These are phyloP conservation scores for Entomortierella parvispora DNA, from an alignment of 192 early-diverging fungal genomes.

Conservation along the genomic window DNA sequence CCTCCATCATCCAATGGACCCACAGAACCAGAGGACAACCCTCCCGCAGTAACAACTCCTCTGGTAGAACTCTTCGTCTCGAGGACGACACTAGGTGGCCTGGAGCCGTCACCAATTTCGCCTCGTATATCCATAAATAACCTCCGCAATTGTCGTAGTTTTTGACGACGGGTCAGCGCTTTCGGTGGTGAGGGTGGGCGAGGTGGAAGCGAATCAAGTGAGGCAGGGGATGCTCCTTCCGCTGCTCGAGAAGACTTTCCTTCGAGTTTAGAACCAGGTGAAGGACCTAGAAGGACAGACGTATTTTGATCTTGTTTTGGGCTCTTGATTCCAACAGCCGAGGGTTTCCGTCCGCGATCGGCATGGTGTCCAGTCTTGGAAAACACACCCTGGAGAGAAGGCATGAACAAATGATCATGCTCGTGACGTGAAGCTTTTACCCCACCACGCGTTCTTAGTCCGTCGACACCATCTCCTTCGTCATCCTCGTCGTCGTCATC, in stretches of 20 bases:
- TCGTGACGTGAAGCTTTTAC: slow-evolving; percentile 23
- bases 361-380: slow-evolving; percentile 3
- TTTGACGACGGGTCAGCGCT: slow-evolving; percentile 27
- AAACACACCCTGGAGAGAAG: slow-evolving; percentile 42
- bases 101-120: slow-evolving; percentile 35
- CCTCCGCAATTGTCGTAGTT: slow-evolving; percentile 36
- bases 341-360: background rate
- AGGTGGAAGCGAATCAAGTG: background rate
- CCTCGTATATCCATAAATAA: slow-evolving; percentile 48
- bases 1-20: slow-evolving; percentile 16
- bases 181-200: background rate
- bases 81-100: background rate
- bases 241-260: background rate
- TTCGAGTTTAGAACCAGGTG: no score
- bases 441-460: slow-evolving; percentile 21
- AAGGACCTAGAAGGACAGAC: background rate
- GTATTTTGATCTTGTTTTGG: background rate
- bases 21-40: background rate
- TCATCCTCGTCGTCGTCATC: slow-evolving; percentile 37
- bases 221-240: background rate
- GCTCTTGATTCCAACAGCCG: background rate
- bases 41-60: background rate
- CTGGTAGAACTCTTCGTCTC: background rate
- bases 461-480: slow-evolving; percentile 28
- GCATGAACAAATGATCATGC: slow-evolving; percentile 32